A percentile compares a stretch with the other conserved stretches of the same genome.
Conservation (phyloP, 192 early-diverging fungal species). For the Allomyces arbusculus region DNA sequence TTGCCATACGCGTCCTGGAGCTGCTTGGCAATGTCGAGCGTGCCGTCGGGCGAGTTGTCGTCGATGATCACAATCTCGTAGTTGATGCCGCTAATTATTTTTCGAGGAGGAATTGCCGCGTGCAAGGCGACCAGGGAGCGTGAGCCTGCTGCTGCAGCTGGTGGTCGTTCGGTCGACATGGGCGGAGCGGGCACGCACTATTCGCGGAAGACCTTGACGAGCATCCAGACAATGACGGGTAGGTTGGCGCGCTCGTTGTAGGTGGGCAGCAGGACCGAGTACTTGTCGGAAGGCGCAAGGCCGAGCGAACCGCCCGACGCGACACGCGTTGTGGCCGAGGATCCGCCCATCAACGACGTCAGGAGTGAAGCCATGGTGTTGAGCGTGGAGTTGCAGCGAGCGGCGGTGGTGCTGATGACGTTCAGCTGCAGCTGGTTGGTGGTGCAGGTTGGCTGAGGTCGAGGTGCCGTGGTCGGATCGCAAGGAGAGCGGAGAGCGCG, state of each 20-base stretch:
- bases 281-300: conserved; percentile 27
- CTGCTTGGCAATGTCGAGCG: conserved; percentile 78
- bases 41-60: conserved; percentile 87
- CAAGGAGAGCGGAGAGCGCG: too few species aligned
- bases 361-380: too few species aligned
- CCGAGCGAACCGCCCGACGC: too few species aligned
- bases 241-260: conserved; percentile 96
- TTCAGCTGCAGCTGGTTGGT: too few species aligned
- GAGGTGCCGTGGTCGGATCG: too few species aligned
- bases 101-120: background rate
- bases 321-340: too few species aligned
- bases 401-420: too few species aligned
- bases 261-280: conserved; percentile 88
- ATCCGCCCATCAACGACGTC: too few species aligned
- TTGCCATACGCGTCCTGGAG: conserved; percentile 68
- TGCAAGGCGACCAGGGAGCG: background rate
- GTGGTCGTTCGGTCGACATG: background rate
- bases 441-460: too few species aligned
- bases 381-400: too few species aligned
- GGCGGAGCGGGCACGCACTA: conserved; percentile 13
- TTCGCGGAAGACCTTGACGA: conserved; percentile 69
- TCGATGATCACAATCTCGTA: conserved; percentile 96
- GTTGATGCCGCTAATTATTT: conserved; percentile 43
- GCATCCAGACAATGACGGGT: conserved; percentile 82
- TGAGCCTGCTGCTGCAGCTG: background rate